Percentiles rank a stretch among this genome's conserved stretches.
phyloP scores from a whole-genome alignment of 2,329 filamentous ascomycete genomes.

The Claviceps pusilla region DNA sequence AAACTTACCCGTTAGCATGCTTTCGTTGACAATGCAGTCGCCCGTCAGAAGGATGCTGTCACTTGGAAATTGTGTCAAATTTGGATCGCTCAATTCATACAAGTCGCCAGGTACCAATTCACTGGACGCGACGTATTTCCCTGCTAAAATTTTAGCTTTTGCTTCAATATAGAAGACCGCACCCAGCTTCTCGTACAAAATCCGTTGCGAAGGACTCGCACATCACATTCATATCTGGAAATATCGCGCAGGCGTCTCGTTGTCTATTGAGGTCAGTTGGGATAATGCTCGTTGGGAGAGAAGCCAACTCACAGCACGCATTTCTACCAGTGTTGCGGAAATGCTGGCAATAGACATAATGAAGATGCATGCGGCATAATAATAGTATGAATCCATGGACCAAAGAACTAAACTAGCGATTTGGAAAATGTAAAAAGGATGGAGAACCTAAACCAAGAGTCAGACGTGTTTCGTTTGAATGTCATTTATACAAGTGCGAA shows the following conservation, averaged over 20 bases:
- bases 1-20: conserved; percentile 66
- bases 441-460: conserved; percentile 49
- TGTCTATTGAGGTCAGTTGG: conserved; percentile 35
- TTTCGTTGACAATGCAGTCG: conserved; percentile 97
- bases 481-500: neutral
- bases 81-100: conserved; percentile 92
- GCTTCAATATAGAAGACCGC: neutral
- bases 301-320: conserved; percentile 48
- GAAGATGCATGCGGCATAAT: conserved; percentile 92
- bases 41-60: conserved; percentile 84
- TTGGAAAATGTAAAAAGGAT: conserved; percentile 97
- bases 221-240: conserved; percentile 87
- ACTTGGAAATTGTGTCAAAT: conserved; percentile 72
- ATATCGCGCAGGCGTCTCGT: conserved; percentile 85
- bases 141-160: conserved; percentile 20
- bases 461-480: neutral
- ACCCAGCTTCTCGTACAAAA: conserved; percentile 51
- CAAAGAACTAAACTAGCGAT: conserved; percentile 86
- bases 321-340: conserved; percentile 76
- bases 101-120: conserved; percentile 92
- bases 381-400: conserved; percentile 94
- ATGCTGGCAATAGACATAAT: conserved; percentile 90
- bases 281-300: neutral
- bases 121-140: conserved; percentile 70
- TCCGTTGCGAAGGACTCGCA: conserved; percentile 80